Evolutionary conservation across 768 basidiomycete species (phyloP).

Genomic region (Dictyophora rubrovolvata): DNA sequence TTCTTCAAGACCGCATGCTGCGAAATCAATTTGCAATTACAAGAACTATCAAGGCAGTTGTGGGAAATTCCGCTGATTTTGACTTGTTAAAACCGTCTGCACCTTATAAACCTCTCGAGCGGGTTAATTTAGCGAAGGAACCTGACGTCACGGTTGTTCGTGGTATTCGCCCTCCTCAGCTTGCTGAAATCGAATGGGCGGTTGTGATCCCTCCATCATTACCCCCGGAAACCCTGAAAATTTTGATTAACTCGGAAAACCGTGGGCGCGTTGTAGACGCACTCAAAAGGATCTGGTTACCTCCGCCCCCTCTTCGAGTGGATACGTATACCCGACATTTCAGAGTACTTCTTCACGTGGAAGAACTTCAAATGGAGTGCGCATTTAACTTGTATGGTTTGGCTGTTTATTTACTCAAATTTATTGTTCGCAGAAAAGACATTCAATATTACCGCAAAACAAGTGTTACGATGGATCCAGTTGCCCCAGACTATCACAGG

Average conservation of each 20-base stretch:
- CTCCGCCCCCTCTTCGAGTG: slow-evolving; percentile 23
- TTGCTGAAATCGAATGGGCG: slow-evolving; percentile 11
- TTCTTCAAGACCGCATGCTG: slow-evolving; percentile 29
- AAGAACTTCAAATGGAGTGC: slow-evolving; percentile 40
- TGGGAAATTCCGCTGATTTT: slow-evolving; percentile 41
- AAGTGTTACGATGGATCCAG: slow-evolving; percentile 24
- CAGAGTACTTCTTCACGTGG: slow-evolving; percentile 36
- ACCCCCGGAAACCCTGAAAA: background rate
- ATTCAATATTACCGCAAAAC: slow-evolving; percentile 27
- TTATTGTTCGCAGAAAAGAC: slow-evolving; percentile 17
- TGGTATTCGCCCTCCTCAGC: slow-evolving; percentile 15
- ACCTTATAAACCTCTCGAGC: slow-evolving; percentile 28
- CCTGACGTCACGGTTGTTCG: slow-evolving; percentile 17
- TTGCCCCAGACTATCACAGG: slow-evolving; percentile 28
- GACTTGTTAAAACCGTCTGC: slow-evolving; percentile 35
- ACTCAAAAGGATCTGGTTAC: slow-evolving; percentile 25
- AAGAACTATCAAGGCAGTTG: slow-evolving; percentile 33
- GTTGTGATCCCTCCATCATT: slow-evolving; percentile 10
- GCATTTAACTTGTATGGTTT: slow-evolving; percentile 20
- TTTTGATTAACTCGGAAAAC: slow-evolving; percentile 22
- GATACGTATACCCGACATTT: slow-evolving; percentile 36
- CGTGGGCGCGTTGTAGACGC: slow-evolving; percentile 17
- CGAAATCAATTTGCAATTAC: slow-evolving; percentile 35
- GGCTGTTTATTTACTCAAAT: slow-evolving; percentile 18
- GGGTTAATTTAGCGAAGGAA: background rate